These are phyloP conservation scores for Schizochytrium sp. DNA, from an alignment of 108 stramenopile genomes.

Conservation along the genomic window DNA sequence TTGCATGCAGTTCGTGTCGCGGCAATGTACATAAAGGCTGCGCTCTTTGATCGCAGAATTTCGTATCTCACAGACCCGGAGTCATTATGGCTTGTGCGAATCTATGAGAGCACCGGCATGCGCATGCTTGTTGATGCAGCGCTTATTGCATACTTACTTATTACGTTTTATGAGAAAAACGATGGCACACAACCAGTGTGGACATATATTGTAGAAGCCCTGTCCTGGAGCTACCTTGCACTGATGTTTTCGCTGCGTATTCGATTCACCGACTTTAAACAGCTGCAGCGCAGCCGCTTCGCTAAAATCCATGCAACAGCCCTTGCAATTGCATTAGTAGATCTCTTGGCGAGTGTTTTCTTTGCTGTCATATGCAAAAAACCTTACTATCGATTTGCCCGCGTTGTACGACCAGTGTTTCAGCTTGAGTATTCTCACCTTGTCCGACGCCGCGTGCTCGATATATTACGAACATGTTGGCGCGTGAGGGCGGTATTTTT, in stretches of 20 bases:
- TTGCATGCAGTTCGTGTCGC: constrained; percentile 23
- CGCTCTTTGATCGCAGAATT: constrained; percentile 32
- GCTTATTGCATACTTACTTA: neutral
- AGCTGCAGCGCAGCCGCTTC: neutral
- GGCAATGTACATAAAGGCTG: constrained; percentile 41
- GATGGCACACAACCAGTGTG: neutral
- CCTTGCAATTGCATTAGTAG: neutral
- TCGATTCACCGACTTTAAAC: neutral
- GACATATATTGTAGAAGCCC: neutral
- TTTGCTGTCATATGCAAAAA: too few relatives aligned
- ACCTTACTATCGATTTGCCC: constrained; percentile 33
- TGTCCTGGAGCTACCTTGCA: constrained; percentile 17
- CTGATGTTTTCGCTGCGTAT: constrained; percentile 29
- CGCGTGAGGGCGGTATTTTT: constrained; percentile 29
- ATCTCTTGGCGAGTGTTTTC: constrained; percentile 32
- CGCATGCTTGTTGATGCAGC: neutral
- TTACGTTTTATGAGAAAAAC: constrained; percentile 1
- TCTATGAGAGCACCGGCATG: constrained; percentile 38
- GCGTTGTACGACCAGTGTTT: constrained; percentile 37
- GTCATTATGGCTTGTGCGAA: neutral
- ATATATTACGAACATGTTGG: constrained; percentile 27
- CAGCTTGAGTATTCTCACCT: constrained; percentile 53
- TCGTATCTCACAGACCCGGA: neutral
- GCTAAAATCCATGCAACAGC: constrained; percentile 17
- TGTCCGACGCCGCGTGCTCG: constrained; percentile 45